These are phyloP conservation scores for Friedmanniomyces endolithicus DNA, from an alignment of 495 filamentous ascomycete species.

Conservation along the genomic window DNA sequence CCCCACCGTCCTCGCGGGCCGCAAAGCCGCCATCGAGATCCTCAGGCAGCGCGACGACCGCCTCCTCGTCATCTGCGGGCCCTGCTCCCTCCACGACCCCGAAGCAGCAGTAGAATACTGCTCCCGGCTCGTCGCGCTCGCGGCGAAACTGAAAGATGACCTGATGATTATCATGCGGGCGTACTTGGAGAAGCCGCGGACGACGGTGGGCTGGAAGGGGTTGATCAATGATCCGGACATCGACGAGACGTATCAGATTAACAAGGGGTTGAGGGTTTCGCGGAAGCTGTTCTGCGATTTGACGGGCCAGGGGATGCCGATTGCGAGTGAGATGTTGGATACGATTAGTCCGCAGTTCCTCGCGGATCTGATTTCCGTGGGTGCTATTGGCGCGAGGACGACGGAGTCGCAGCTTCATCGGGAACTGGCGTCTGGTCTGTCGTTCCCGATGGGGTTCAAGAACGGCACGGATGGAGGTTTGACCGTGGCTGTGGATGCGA, in stretches of 20 bases:
- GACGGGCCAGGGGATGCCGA: slow-evolving; percentile 74
- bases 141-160: slow-evolving; percentile 64
- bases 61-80: slow-evolving; percentile 85
- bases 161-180: slow-evolving; percentile 92
- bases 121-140: slow-evolving; percentile 56
- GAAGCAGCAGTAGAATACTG: slow-evolving; percentile 79
- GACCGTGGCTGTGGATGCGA: slow-evolving; percentile 89
- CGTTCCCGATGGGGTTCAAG: slow-evolving; percentile 98
- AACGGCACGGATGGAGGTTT: slow-evolving; percentile 96
- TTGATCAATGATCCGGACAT: slow-evolving; percentile 98
- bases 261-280: slow-evolving; percentile 87
- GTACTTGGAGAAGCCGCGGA: slow-evolving; percentile 97
- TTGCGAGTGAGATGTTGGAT: slow-evolving; percentile 95
- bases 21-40: slow-evolving; percentile 68
- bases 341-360: slow-evolving; percentile 97
- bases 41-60: slow-evolving; percentile 73
- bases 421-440: slow-evolving; percentile 90
- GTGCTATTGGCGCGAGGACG: slow-evolving; percentile 92
- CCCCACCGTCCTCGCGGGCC: slow-evolving; percentile 66
- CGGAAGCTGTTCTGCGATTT: slow-evolving; percentile 84
- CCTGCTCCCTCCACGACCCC: slow-evolving; percentile 96
- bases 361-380: slow-evolving; percentile 86
- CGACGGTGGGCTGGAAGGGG: slow-evolving; percentile 99
- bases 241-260: slow-evolving; percentile 94
- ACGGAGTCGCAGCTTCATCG: slow-evolving; percentile 94